Percentiles rank a stretch among this genome's conserved stretches.
phyloP scores from a whole-genome alignment of 257 asterid species.

The Rehmannia glutinosa region DNA sequence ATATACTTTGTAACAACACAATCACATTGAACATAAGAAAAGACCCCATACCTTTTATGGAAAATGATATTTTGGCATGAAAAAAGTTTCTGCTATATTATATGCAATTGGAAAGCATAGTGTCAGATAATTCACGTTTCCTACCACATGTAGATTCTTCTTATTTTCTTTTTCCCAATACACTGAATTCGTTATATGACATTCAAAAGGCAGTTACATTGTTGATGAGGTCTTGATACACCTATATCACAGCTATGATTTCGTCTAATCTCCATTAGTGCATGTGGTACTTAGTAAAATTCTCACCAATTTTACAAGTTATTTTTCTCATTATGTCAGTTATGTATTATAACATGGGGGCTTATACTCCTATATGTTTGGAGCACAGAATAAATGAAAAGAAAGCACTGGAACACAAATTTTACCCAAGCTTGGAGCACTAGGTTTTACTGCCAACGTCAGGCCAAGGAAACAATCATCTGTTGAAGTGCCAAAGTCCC shows the following conservation, averaged over 20 bases:
- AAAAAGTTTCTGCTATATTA: not conserved
- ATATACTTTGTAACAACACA: no score
- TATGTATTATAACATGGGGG: not conserved
- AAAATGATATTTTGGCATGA: not conserved
- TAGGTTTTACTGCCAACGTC: slow-evolving; percentile 91
- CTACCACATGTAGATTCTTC: no score
- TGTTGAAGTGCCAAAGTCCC: slow-evolving; percentile 65
- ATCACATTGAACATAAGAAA: no score
- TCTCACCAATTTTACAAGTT: no score
- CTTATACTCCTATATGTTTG: not conserved
- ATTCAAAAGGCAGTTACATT: no score
- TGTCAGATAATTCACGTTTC: no score
- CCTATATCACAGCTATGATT: not conserved
- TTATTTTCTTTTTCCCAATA: no score
- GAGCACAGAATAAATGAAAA: not conserved
- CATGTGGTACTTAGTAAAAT: no score
- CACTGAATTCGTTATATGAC: no score
- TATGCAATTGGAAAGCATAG: no score
- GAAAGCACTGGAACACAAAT: not conserved
- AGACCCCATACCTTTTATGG: not conserved
- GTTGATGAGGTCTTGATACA: no score
- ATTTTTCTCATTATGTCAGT: not conserved
- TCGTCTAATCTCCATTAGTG: not conserved
- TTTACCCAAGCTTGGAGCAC: slow-evolving; percentile 66
- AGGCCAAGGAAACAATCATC: slow-evolving; percentile 93